These are phyloP conservation scores for Colletotrichum aenigma DNA, from an alignment of 2,329 filamentous ascomycete genomes.

Conservation along the genomic window DNA sequence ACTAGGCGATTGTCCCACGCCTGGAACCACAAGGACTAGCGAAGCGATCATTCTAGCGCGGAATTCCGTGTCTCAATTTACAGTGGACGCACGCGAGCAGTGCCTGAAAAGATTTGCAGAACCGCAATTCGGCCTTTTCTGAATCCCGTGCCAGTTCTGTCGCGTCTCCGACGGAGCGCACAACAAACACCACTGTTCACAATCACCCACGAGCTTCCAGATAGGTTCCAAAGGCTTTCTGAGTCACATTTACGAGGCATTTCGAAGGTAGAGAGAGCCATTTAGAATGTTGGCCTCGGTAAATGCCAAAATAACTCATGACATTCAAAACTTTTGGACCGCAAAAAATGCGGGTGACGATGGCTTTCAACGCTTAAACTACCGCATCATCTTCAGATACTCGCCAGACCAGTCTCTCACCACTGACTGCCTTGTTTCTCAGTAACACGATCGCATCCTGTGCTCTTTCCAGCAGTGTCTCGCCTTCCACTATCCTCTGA, in stretches of 20 bases:
- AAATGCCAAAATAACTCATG: not conserved
- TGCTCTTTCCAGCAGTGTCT: conserved; percentile 39
- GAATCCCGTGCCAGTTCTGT: not conserved
- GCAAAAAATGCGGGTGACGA: not conserved
- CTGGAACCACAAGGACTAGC: not conserved
- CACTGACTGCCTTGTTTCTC: conserved; percentile 40
- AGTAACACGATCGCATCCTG: conserved; percentile 39
- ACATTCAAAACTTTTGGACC: not conserved
- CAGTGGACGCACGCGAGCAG: not conserved
- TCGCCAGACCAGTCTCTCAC: conserved; percentile 44
- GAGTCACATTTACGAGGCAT: accelerated
- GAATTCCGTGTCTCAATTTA: not conserved
- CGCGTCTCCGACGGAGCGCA: not conserved
- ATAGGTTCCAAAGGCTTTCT: not conserved
- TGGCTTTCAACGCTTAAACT: not conserved
- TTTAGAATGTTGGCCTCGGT: accelerated
- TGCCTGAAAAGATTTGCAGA: not conserved
- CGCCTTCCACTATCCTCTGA: conserved; percentile 45
- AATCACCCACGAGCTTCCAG: accelerated
- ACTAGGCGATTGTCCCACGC: not conserved
- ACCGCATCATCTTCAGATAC: conserved; percentile 12
- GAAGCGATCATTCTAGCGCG: not conserved
- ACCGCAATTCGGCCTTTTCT: not conserved
- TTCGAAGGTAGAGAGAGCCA: not conserved
- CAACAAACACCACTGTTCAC: not conserved